These are phyloP conservation scores for Bolboschoenoplectus hybrid DNA, from an alignment of 202 grass and related monocot genomes.

Conservation along the genomic window DNA sequence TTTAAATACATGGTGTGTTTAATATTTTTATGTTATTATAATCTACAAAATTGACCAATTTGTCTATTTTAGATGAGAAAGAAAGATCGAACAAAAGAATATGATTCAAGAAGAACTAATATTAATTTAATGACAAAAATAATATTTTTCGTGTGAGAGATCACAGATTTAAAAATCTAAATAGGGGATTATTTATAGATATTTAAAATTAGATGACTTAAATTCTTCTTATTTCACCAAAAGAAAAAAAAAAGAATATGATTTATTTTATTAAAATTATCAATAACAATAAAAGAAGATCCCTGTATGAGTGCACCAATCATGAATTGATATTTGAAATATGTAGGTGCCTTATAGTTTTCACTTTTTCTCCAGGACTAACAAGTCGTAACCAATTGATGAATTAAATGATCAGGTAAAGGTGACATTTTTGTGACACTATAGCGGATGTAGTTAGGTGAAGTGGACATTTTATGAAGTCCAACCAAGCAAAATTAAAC, in stretches of 20 bases:
- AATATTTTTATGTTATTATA: too few species aligned
- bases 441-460: neutral
- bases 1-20: too few species aligned
- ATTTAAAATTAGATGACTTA: neutral
- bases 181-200: neutral
- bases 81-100: too few species aligned
- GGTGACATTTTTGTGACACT: neutral
- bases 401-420: conserved; percentile 4
- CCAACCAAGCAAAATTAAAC: neutral
- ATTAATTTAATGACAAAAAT: too few species aligned
- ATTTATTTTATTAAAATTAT: neutral
- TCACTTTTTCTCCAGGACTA: neutral
- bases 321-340: neutral
- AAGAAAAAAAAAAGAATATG: neutral
- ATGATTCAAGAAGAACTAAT: too few species aligned
- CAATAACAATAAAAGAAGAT: neutral
- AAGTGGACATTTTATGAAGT: neutral
- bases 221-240: too few species aligned
- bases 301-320: neutral
- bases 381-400: neutral
- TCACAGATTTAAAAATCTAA: too few species aligned
- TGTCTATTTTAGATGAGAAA: too few species aligned
- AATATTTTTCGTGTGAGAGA: too few species aligned
- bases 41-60: too few species aligned
- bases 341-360: neutral